These are phyloP conservation scores for Tritrichomonas foetus DNA, from an alignment of 208 protist genomes.

Conservation along the genomic window DNA sequence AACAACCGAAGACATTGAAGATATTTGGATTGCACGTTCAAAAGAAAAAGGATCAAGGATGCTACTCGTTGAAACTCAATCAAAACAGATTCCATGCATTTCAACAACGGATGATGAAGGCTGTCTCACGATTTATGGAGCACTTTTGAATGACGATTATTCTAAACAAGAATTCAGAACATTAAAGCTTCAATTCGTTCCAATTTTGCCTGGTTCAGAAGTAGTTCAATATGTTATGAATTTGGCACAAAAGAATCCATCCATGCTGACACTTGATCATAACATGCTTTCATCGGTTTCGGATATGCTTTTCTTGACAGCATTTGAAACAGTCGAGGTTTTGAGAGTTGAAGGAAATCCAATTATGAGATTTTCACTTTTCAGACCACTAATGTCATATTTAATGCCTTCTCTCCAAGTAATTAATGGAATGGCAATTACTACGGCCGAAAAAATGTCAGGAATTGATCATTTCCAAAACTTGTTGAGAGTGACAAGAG, in stretches of 20 bases:
- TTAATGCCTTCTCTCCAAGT: slow-evolving; percentile 3
- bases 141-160: neutral
- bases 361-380: neutral
- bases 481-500: too few species aligned
- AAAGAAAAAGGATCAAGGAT: neutral
- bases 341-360: slow-evolving; percentile 9
- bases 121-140: neutral
- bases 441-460: neutral
- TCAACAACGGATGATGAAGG: neutral
- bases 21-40: neutral
- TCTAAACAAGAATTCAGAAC: neutral
- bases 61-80: neutral
- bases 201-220: neutral
- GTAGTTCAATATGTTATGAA: neutral
- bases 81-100: neutral
- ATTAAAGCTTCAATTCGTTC: neutral
- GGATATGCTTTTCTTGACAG: neutral
- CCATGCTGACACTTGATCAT: neutral
- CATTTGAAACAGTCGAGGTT: neutral
- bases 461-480: neutral
- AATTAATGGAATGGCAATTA: neutral
- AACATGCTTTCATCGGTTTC: neutral
- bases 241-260: neutral
- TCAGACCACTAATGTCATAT: slow-evolving; percentile 4
- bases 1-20: neutral